These are phyloP conservation scores for Pilatotrama ljubarskyi DNA, from an alignment of 768 basidiomycete genomes.

Conservation along the genomic window DNA sequence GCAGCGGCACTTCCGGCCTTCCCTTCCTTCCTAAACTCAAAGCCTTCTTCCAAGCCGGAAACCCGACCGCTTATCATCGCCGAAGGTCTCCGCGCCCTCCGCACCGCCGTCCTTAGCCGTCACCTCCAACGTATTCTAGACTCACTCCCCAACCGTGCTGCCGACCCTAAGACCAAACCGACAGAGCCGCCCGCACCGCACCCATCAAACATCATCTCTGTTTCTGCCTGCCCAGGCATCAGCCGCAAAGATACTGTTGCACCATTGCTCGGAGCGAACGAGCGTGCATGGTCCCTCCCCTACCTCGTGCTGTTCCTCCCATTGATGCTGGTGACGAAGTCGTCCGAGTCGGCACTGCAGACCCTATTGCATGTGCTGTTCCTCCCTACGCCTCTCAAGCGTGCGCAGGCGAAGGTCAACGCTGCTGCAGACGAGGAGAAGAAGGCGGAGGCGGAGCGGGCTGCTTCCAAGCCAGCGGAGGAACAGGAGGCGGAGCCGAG, in stretches of 20 bases:
- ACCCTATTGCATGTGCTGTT: slow-evolving; percentile 80
- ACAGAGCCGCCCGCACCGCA: slow-evolving; percentile 35
- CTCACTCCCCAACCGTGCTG: slow-evolving; percentile 64
- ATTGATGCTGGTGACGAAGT: slow-evolving; percentile 68
- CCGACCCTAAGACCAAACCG: slow-evolving; percentile 4
- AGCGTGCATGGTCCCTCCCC: slow-evolving; percentile 47
- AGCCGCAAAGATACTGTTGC: slow-evolving; percentile 70
- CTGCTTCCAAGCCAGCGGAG: slow-evolving; percentile 8
- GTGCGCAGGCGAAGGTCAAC: slow-evolving; percentile 32
- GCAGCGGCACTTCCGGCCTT: slow-evolving; percentile 66
- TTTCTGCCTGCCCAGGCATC: slow-evolving; percentile 76
- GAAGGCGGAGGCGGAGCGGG: slow-evolving; percentile 15
- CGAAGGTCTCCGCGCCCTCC: slow-evolving; percentile 67
- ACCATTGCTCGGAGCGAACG: slow-evolving; percentile 48
- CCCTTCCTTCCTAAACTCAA: slow-evolving; percentile 31
- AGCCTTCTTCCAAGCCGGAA: slow-evolving; percentile 22
- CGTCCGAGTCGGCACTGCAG: slow-evolving; percentile 64
- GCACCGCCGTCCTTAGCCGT: slow-evolving; percentile 61
- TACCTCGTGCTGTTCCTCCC: slow-evolving; percentile 70
- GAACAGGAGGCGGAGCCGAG: slow-evolving; percentile 14
- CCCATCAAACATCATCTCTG: slow-evolving; percentile 73
- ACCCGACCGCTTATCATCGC: slow-evolving; percentile 40
- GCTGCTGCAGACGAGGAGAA: slow-evolving; percentile 28
- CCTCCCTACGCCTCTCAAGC: slow-evolving; percentile 77
- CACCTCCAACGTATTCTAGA: slow-evolving; percentile 87